A percentile compares a stretch with the other conserved stretches of the same genome.
These are phyloP conservation scores for Clonostachys rhizophaga DNA, from an alignment of 2,329 filamentous ascomycete genomes.

Conservation along the genomic window DNA sequence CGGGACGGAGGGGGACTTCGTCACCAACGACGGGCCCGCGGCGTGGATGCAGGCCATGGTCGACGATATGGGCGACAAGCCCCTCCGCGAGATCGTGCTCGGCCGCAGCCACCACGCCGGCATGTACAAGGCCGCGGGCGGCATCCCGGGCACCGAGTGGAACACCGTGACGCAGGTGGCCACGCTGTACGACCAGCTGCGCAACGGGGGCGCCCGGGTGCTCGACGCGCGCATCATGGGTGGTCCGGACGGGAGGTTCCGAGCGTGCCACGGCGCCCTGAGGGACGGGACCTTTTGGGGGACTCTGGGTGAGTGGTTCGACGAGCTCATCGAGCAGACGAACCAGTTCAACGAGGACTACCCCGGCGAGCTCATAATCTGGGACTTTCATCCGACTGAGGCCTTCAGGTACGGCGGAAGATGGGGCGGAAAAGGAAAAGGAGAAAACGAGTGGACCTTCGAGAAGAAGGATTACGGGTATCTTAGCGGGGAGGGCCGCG, in stretches of 20 bases:
- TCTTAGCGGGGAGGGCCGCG: constrained; percentile 1
- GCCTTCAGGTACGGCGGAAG: background rate
- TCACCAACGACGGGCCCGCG: constrained; percentile 10
- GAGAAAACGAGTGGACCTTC: background rate
- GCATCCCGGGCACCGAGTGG: constrained; percentile 2
- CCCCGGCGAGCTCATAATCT: constrained; percentile 25
- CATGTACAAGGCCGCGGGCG: constrained; percentile 4
- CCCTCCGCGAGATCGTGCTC: constrained; percentile 20
- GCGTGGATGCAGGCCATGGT: constrained; percentile 23
- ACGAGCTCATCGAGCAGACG: constrained; percentile 17
- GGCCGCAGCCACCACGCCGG: constrained; percentile 23
- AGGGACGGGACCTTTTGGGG: background rate
- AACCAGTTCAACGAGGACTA: constrained; percentile 17
- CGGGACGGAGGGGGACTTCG: constrained; percentile 20
- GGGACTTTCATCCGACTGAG: constrained; percentile 15
- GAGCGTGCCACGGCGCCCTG: background rate
- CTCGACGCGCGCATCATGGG: constrained; percentile 14
- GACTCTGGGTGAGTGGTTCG: constrained; percentile 10
- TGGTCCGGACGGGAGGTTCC: background rate
- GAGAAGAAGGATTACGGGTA: background rate
- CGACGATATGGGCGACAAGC: constrained; percentile 13
- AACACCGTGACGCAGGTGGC: constrained; percentile 13
- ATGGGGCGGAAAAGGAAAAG: background rate
- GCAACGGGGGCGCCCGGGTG: constrained; percentile 17
- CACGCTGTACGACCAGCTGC: constrained; percentile 15